A percentile compares a stretch with the other conserved stretches of the same genome.
Conservation (phyloP, 805 yeast genomes). For the Candida boidinii region DNA sequence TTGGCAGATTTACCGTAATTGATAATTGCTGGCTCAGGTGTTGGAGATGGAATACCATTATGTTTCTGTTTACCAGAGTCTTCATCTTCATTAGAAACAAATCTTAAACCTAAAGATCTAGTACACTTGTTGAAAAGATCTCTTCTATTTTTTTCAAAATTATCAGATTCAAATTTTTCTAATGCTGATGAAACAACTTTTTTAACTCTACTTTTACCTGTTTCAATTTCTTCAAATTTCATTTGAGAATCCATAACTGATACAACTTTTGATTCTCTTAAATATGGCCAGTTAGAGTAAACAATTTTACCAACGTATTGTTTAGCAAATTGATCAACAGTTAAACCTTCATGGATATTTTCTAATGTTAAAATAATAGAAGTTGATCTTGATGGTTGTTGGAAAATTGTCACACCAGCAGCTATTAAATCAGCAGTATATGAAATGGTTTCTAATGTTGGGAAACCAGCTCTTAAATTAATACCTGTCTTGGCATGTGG, state of each 20-base stretch:
- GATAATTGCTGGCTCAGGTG: slow-evolving; percentile 1
- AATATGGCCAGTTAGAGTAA: slow-evolving; percentile 85
- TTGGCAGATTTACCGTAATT: slow-evolving; percentile 5
- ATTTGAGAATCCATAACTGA: slow-evolving; percentile 47
- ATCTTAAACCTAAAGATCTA: slow-evolving; percentile 43
- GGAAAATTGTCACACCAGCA: slow-evolving; percentile 70
- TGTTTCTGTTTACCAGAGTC: slow-evolving; percentile 5
- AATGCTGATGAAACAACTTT: slow-evolving; percentile 28
- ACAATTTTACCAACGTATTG: slow-evolving; percentile 54
- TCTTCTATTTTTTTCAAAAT: slow-evolving; percentile 33
- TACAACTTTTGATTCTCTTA: slow-evolving; percentile 69
- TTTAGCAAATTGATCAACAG: slow-evolving; percentile 58
- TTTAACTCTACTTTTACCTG: slow-evolving; percentile 17
- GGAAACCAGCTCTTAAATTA: slow-evolving; percentile 83
- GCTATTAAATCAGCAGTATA: slow-evolving; percentile 43
- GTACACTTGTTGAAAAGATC: slow-evolving; percentile 34
- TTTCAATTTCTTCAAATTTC: slow-evolving; percentile 35
- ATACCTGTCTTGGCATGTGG: slow-evolving; percentile 62
- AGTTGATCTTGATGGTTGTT: slow-evolving; percentile 75
- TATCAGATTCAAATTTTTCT: slow-evolving; percentile 37
- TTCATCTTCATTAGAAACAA: slow-evolving; percentile 7
- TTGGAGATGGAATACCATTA: slow-evolving; percentile 1
- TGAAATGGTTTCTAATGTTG: slow-evolving; percentile 67
- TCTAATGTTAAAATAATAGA: slow-evolving; percentile 64
- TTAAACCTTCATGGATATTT: slow-evolving; percentile 44